Percentiles rank a stretch among this genome's conserved stretches.
Evolutionary conservation across 805 yeast species (phyloP).

Genomic region (Candida silvicultrix): DNA sequence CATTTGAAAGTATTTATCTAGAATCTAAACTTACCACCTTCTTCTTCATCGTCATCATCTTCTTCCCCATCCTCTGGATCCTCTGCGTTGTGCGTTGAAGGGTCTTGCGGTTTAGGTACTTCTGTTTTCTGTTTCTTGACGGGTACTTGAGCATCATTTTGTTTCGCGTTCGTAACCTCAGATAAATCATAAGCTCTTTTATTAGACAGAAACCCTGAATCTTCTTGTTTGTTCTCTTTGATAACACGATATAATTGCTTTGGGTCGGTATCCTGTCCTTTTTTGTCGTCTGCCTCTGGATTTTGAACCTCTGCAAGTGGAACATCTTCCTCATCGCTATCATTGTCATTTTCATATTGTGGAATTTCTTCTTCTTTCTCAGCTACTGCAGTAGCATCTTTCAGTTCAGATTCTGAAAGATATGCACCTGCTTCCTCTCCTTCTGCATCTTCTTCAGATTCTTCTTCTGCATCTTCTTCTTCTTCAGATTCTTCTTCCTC

Average conservation of each 20-base stretch:
- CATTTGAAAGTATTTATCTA: slow-evolving; percentile 3
- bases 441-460: slow-evolving; percentile 11
- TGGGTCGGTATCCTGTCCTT: slow-evolving; percentile 13
- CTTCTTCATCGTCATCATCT: slow-evolving; percentile 18
- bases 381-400: slow-evolving; percentile 25
- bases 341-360: slow-evolving; percentile 17
- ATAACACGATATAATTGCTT: slow-evolving; percentile 28
- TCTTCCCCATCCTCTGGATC: neutral
- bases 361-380: slow-evolving; percentile 3
- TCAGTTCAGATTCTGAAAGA: slow-evolving; percentile 5
- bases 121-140: slow-evolving; percentile 1
- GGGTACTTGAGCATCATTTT: slow-evolving; percentile 24
- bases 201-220: slow-evolving; percentile 22
- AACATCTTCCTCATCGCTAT: slow-evolving; percentile 22
- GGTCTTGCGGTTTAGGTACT: neutral
- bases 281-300: neutral
- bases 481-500: slow-evolving; percentile 19
- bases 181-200: slow-evolving; percentile 19
- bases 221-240: slow-evolving; percentile 11
- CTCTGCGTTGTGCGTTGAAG: neutral
- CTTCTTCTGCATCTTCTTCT: slow-evolving; percentile 15
- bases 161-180: slow-evolving; percentile 25
- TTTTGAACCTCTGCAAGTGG: slow-evolving; percentile 8
- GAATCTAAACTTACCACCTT: slow-evolving; percentile 22
- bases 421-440: slow-evolving; percentile 7